Evolutionary conservation across 306 rosid genomes (phyloP).

Genomic region (Neltuma alba): DNA sequence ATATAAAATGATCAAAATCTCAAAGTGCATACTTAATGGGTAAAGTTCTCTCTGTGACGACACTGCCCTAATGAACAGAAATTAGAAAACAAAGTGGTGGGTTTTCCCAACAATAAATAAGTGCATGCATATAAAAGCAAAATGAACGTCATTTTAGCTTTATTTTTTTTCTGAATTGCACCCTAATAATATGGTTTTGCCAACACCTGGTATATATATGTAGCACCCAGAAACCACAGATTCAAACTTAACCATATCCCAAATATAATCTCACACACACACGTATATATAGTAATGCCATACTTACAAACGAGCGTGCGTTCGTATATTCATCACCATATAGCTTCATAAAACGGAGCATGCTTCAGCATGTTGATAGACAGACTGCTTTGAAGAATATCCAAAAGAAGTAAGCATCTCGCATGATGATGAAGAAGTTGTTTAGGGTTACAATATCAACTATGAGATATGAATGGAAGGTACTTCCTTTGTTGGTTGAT

Average conservation of each 20-base stretch:
- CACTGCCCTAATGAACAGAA: background rate
- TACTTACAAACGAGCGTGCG: conserved; percentile 30
- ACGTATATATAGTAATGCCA: conserved; percentile 44
- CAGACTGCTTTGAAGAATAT: conserved; percentile 15
- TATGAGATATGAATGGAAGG: conserved; percentile 16
- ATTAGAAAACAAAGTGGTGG: background rate
- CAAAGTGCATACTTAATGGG: background rate
- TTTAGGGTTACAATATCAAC: conserved; percentile 18
- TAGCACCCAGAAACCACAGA: background rate
- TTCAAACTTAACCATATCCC: conserved; percentile 39
- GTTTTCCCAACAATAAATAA: background rate
- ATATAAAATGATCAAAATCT: background rate
- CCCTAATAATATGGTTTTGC: background rate
- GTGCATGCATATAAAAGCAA: conserved; percentile 17
- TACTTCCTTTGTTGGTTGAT: conserved; percentile 28
- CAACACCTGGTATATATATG: conserved; percentile 15
- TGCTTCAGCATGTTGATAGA: background rate
- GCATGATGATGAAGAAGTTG: background rate
- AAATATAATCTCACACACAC: too few relatives aligned
- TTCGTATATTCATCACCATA: background rate
- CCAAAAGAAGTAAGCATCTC: background rate
- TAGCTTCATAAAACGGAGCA: background rate
- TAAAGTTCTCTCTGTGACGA: background rate
- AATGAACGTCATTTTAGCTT: conserved; percentile 17
- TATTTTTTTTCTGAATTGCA: conserved; percentile 26